Evolutionary conservation across 2,329 filamentous ascomycete genomes (phyloP).

Genomic region (Aspergillus bombycis): DNA sequence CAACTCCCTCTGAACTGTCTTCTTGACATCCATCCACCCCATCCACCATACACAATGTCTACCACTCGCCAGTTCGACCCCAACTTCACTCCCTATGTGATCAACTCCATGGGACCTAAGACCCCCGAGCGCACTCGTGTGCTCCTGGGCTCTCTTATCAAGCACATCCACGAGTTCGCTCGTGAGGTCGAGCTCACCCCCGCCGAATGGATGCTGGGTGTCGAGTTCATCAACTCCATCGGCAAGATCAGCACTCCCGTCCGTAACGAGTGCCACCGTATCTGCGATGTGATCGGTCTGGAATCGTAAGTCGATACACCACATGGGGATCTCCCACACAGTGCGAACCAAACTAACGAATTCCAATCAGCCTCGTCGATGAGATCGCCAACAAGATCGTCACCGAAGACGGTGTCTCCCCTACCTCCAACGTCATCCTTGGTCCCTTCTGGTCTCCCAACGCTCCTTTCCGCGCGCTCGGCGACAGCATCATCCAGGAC

Average conservation of each 20-base stretch:
- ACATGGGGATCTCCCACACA: not conserved
- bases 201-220: constrained; percentile 76
- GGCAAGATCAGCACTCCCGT: constrained; percentile 69
- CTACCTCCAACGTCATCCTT: constrained; percentile 76
- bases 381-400: constrained; percentile 73
- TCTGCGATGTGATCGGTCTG: constrained; percentile 73
- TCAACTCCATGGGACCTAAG: constrained; percentile 73
- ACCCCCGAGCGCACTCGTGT: constrained; percentile 65
- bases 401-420: constrained; percentile 62
- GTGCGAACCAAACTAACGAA: constrained; percentile 29
- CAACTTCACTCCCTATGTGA: constrained; percentile 73
- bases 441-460: constrained; percentile 79
- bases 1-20: not conserved
- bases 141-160: constrained; percentile 66
- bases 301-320: constrained; percentile 53
- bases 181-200: constrained; percentile 76
- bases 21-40: not conserved
- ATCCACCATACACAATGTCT: constrained; percentile 20
- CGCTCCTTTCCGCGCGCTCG: constrained; percentile 71
- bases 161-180: constrained; percentile 76
- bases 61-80: constrained; percentile 58
- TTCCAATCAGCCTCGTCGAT: constrained; percentile 65
- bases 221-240: constrained; percentile 74
- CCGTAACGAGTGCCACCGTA: constrained; percentile 73
- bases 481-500: constrained; percentile 68